Evolutionary conservation across 768 basidiomycete genomes (phyloP).

Genomic region (Suillus variegatus): DNA sequence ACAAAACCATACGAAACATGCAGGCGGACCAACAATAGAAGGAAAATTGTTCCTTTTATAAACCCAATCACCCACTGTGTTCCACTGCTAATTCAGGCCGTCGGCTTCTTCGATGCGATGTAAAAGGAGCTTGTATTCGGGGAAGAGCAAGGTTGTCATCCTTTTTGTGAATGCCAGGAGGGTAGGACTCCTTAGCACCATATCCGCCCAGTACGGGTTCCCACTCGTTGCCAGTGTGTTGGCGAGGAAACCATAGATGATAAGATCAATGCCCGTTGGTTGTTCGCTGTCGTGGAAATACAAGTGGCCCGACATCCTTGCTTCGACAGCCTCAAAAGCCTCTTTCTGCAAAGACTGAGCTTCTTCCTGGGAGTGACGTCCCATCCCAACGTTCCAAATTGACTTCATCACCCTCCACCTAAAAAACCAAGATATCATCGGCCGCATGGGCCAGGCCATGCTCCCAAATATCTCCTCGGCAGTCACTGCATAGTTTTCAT

Average conservation of each 20-base stretch:
- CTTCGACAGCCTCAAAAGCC: constrained; percentile 31
- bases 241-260: constrained; percentile 32
- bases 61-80: background rate
- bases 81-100: background rate
- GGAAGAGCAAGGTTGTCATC: constrained; percentile 29
- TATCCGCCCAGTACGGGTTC: constrained; percentile 29
- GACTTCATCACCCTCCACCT: constrained; percentile 17
- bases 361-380: constrained; percentile 35
- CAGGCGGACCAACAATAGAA: too few relatives aligned
- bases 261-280: constrained; percentile 32
- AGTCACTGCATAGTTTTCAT: constrained; percentile 25
- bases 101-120: constrained; percentile 8
- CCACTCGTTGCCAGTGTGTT: constrained; percentile 22
- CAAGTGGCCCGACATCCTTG: constrained; percentile 23
- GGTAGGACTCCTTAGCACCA: constrained; percentile 22
- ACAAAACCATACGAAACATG: background rate
- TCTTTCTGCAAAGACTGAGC: constrained; percentile 31
- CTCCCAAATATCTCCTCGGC: constrained; percentile 17
- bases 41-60: background rate
- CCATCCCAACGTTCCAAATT: constrained; percentile 27
- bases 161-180: constrained; percentile 21
- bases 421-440: constrained; percentile 25
- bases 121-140: constrained; percentile 26
- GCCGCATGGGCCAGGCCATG: constrained; percentile 20
- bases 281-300: constrained; percentile 28